phyloP scores from a whole-genome alignment of 2,329 filamentous ascomycete genomes.

The Neofusicoccum laricinum region DNA sequence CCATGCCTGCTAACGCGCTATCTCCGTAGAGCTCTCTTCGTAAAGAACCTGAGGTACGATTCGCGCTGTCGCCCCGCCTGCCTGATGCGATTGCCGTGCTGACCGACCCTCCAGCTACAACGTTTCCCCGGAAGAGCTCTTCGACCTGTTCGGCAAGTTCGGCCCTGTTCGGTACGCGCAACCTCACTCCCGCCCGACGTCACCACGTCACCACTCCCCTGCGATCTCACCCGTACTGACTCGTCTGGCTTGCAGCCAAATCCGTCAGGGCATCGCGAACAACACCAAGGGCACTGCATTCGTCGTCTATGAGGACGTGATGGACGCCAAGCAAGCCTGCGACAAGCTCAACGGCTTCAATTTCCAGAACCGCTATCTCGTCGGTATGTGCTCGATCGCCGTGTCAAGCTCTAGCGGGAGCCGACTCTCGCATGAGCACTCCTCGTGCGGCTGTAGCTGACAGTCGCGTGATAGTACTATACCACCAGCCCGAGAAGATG shows the following conservation, averaged over 20 bases:
- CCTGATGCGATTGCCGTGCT: constrained; percentile 17
- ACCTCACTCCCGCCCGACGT: constrained; percentile 15
- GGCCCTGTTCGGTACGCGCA: constrained; percentile 80
- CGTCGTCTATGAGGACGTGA: constrained; percentile 98
- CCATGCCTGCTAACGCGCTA: constrained; percentile 26
- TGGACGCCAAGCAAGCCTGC: constrained; percentile 97
- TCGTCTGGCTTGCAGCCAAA: constrained; percentile 65
- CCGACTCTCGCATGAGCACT: not conserved
- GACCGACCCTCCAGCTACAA: constrained; percentile 69
- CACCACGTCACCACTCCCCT: not conserved
- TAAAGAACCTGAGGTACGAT: constrained; percentile 93
- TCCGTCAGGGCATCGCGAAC: constrained; percentile 94
- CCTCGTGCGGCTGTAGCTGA: not conserved
- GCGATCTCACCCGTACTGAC: constrained; percentile 23
- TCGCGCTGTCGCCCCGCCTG: not conserved
- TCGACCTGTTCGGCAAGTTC: constrained; percentile 98
- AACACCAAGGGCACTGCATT: constrained; percentile 98
- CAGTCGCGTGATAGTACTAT: constrained; percentile 54
- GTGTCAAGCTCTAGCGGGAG: not conserved
- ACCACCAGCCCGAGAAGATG: constrained; percentile 77
- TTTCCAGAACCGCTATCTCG: constrained; percentile 98
- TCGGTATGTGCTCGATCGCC: constrained; percentile 63
- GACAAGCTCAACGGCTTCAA: constrained; percentile 99
- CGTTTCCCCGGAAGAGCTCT: constrained; percentile 96
- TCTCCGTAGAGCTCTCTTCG: constrained; percentile 84